Evolutionary conservation across 495 filamentous ascomycete genomes (phyloP).

Genomic region (Glutinoglossum americanum): DNA sequence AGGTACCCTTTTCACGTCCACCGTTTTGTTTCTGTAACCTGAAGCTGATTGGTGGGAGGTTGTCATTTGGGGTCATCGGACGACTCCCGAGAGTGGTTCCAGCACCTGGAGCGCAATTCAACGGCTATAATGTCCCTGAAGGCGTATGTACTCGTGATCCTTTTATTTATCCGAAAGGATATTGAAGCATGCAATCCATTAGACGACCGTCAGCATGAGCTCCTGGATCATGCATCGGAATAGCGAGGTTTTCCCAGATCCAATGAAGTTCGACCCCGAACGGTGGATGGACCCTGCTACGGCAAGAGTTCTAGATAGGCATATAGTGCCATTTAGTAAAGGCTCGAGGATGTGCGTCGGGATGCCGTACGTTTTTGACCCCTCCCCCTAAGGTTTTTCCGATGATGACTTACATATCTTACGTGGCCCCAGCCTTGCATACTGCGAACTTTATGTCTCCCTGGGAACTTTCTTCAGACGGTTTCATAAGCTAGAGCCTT

Average conservation of each 20-base stretch:
- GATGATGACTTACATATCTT: not conserved
- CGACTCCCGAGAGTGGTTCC: not conserved
- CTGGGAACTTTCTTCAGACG: slow-evolving; percentile 11
- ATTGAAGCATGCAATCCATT: not conserved
- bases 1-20: not conserved
- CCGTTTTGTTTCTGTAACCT: not conserved
- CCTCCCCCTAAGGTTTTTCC: too few species aligned
- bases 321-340: slow-evolving; percentile 9
- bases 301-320: slow-evolving; percentile 5
- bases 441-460: slow-evolving; percentile 10
- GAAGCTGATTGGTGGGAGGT: not conserved
- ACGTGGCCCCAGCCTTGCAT: slow-evolving; percentile 7
- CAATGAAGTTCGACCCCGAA: not conserved
- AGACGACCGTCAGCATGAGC: not conserved
- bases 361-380: slow-evolving; percentile 4
- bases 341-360: slow-evolving; percentile 10
- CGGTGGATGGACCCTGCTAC: not conserved
- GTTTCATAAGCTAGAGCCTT: slow-evolving; percentile 8
- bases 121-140: not conserved
- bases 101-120: not conserved
- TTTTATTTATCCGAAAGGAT: not conserved
- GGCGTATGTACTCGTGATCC: not conserved
- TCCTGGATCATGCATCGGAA: not conserved
- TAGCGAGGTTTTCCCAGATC: not conserved
- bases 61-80: slow-evolving; percentile 2